Evolutionary conservation across 2,329 filamentous ascomycete genomes (phyloP).

Genomic region (Hypoxylon sp.): DNA sequence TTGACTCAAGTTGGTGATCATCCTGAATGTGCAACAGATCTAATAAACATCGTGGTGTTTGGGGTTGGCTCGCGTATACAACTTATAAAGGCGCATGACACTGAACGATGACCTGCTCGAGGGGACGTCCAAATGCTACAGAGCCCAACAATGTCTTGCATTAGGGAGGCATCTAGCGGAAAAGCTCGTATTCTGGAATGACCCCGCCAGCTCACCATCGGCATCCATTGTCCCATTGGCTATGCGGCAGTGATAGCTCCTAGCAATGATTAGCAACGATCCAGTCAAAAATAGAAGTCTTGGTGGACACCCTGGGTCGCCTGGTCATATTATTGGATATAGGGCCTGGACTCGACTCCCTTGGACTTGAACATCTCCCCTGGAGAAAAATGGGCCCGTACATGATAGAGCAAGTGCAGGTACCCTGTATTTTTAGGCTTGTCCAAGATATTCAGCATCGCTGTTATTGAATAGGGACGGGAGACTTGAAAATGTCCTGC

Average conservation of each 20-base stretch:
- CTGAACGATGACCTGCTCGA: constrained; percentile 33
- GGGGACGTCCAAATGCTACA: constrained; percentile 13
- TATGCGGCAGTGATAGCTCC: constrained; percentile 27
- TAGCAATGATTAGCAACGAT: constrained; percentile 16
- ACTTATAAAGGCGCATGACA: constrained; percentile 14
- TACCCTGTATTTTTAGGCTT: constrained; percentile 7
- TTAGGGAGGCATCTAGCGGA: constrained; percentile 17
- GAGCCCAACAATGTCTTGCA: constrained; percentile 40
- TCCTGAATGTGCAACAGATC: neutral
- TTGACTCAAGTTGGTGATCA: constrained; percentile 4
- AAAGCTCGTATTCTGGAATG: constrained; percentile 46
- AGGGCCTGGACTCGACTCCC: constrained; percentile 18
- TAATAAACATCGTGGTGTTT: constrained; percentile 1
- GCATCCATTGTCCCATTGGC: constrained; percentile 29
- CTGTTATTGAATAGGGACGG: constrained; percentile 5
- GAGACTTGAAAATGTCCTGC: constrained; percentile 5
- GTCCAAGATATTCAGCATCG: neutral
- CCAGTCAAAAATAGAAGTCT: constrained; percentile 44
- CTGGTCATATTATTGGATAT: constrained; percentile 29
- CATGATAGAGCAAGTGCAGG: neutral
- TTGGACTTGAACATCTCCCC: constrained; percentile 20
- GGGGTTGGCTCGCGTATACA: constrained; percentile 3
- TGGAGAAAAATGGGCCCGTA: constrained; percentile 24
- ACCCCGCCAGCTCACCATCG: constrained; percentile 26
- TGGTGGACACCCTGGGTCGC: constrained; percentile 16